Base-by-base conservation (phyloP, 1,284 basidiomycete genomes). In the Omphalotus olearius region DNA sequence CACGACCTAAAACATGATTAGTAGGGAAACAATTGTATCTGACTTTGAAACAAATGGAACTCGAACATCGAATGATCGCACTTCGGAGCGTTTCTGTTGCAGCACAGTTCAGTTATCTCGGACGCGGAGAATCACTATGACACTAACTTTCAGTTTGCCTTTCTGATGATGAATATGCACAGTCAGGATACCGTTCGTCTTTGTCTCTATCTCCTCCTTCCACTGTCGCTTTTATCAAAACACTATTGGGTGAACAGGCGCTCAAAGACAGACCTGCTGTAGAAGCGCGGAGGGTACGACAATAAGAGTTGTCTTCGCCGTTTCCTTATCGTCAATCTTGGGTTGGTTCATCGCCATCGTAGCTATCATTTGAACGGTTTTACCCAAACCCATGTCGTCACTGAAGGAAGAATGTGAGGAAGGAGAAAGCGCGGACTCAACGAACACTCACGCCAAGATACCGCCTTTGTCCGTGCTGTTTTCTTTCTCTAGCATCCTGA, bases 381-480 rank as follows among this genome's bases (percentile, higher is more conserved):
- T 83, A 78, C 88, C 88, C 42, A 91, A 77, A 68, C 89, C 91
- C 93, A 97, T 95, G 64, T 97, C 93, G 65, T 97, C 93, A 13
- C 80, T 83, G 50, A 53, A 50, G 30, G 13, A 53, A 56, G 26
- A 55, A 47, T 17, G 54, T 51, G 44, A 47, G 20, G 28, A 56
- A 45, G n/a, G 37, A 47, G 43, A 42, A 3, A 16, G 23, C 18
- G 14, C 30, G n/a, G 45, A 39, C 5, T n/a, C 5, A 3, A 18
- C 4, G 35, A 10, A n/a, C 11, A 71, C 78, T 56, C 54, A 81
- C 70, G 91, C 91, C 16, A 93, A 72, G 57, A 93, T 91, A 36
- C 91, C 91, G 55, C 84, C 83, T 57, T 68, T 75, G 55, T 79
- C 69, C 2, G 56, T 55, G 28, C 73, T 67, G 10, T 67, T 66